Conservation (phyloP, 73 alveolate genomes). For the Blepharisma japonicum region DNA sequence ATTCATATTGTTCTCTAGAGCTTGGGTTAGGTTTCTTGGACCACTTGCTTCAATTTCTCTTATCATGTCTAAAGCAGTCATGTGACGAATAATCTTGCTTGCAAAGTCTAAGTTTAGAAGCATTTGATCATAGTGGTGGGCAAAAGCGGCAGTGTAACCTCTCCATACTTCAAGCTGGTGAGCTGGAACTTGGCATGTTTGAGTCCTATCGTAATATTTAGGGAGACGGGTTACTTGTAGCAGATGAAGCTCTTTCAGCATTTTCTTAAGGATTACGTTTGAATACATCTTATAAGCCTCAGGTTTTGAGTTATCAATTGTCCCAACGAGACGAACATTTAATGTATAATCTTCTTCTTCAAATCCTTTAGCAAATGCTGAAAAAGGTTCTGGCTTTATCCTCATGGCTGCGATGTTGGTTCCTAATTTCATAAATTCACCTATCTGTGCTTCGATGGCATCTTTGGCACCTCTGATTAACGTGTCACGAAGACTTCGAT, state of each 20-base stretch:
- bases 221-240: conserved; percentile 11
- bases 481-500: neutral
- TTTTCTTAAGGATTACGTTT: neutral
- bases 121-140: neutral
- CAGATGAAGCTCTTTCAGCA: neutral
- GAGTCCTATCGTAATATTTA: neutral
- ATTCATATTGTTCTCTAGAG: neutral
- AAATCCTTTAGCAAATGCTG: neutral
- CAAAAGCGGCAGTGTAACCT: conserved; percentile 17
- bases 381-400: neutral
- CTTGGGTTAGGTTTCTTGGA: neutral
- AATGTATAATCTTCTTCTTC: neutral
- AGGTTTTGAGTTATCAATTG: neutral
- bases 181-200: neutral
- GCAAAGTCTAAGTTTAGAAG: conserved; percentile 22
- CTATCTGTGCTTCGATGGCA: conserved; percentile 4
- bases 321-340: neutral
- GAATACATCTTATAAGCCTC: neutral
- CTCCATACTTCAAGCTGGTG: conserved; percentile 23
- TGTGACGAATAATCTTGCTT: neutral
- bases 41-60: neutral
- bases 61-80: conserved; percentile 9
- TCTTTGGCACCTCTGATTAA: neutral
- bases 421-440: neutral
- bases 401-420: neutral